Percentiles rank a stretch among this genome's conserved stretches.
phyloP scores from a whole-genome alignment of 2,329 filamentous ascomycete genomes.

The Hypoxylon sp. region DNA sequence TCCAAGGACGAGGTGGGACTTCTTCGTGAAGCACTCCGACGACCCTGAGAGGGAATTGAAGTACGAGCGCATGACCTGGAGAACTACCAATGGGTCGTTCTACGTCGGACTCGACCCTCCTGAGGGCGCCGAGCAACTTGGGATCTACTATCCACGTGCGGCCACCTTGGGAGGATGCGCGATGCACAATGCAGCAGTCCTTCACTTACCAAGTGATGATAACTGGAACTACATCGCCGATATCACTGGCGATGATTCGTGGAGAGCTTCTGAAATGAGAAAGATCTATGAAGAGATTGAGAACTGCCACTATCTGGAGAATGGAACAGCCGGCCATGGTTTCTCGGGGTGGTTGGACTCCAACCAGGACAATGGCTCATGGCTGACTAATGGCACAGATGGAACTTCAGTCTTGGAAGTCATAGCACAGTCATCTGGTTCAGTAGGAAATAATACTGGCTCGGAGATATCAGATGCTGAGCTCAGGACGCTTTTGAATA shows the following conservation, averaged over 20 bases:
- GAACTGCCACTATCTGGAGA: slow-evolving; percentile 52
- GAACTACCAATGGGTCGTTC: slow-evolving; percentile 62
- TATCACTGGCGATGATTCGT: slow-evolving; percentile 52
- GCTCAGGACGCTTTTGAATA: slow-evolving; percentile 39
- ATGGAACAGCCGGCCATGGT: slow-evolving; percentile 56
- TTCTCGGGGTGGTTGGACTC: slow-evolving; percentile 50
- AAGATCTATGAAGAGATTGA: slow-evolving; percentile 50
- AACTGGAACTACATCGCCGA: slow-evolving; percentile 62
- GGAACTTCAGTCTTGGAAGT: slow-evolving; percentile 37
- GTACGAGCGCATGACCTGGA: slow-evolving; percentile 72
- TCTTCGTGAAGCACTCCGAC: slow-evolving; percentile 72
- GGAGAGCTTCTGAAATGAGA: slow-evolving; percentile 48
- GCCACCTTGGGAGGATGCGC: slow-evolving; percentile 60
- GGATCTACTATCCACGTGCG: slow-evolving; percentile 71
- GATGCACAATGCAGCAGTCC: slow-evolving; percentile 46
- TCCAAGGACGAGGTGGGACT: slow-evolving; percentile 72
- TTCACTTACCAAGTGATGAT: slow-evolving; percentile 61
- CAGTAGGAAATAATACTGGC: slow-evolving; percentile 32
- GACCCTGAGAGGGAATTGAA: slow-evolving; percentile 67
- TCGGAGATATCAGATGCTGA: slow-evolving; percentile 39
- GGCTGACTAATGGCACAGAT: slow-evolving; percentile 41
- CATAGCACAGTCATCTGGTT: slow-evolving; percentile 36
- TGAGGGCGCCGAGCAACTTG: slow-evolving; percentile 63
- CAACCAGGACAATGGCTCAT: slow-evolving; percentile 41
- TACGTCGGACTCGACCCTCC: slow-evolving; percentile 70